Evolutionary conservation across 169 alveolate genomes (phyloP).

Genomic region (Plasmodium gaboni): DNA sequence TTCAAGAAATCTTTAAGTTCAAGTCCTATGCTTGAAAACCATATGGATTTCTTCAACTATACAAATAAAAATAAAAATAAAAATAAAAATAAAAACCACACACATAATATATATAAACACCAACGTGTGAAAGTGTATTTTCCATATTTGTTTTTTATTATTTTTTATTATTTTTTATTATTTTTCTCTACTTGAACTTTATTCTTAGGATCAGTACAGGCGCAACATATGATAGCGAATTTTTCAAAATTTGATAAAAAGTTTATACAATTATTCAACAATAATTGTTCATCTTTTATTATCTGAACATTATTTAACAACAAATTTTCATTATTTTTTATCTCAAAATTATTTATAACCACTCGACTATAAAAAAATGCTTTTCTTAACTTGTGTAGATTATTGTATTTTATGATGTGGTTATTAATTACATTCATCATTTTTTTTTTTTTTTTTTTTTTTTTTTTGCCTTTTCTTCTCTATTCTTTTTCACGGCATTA

Average conservation of each 20-base stretch:
- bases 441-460: neutral
- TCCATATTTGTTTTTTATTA: neutral
- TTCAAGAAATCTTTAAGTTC: conserved; percentile 39
- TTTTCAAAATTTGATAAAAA: conserved; percentile 48
- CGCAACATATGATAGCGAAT: conserved; percentile 54
- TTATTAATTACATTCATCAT: conserved; percentile 8
- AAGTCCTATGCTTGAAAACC: conserved; percentile 72
- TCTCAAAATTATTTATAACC: conserved; percentile 30
- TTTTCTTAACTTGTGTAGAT: conserved; percentile 2
- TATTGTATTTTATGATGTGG: neutral
- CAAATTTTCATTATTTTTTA: conserved; percentile 26
- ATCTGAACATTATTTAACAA: conserved; percentile 14
- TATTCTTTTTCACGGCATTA: neutral
- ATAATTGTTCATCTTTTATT: conserved; percentile 19
- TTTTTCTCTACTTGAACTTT: conserved; percentile 39
- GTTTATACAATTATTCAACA: conserved; percentile 20
- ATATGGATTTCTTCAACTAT: conserved; percentile 50
- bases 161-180: neutral
- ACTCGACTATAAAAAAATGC: conserved; percentile 18
- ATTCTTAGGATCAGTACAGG: conserved; percentile 65
- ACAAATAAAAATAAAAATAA: neutral
- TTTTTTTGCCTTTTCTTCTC: no score
- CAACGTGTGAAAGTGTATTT: neutral
- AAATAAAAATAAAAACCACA: neutral
- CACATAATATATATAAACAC: neutral